Evolutionary conservation across 495 filamentous ascomycete genomes (phyloP).

Genomic region (Aspergillus saccharolyticus): DNA sequence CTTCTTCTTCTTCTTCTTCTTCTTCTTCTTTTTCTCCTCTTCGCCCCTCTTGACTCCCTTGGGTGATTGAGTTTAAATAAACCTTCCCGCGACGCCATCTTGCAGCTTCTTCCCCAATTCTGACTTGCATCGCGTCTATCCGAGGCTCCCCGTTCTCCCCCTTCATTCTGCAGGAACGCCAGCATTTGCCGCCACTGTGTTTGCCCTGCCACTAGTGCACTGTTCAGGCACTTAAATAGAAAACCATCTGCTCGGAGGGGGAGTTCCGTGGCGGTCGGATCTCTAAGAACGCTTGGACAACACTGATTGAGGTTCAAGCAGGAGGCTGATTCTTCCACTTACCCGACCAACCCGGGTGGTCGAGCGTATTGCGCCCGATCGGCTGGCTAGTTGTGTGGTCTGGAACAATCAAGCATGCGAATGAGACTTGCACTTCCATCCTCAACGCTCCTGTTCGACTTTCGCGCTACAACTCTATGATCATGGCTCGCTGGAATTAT

Average conservation of each 20-base stretch:
- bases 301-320: neutral
- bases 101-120: neutral
- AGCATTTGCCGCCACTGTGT: neutral
- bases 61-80: constrained; percentile 1
- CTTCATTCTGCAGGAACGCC: constrained; percentile 1
- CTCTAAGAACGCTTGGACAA: neutral
- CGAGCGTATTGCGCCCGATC: neutral
- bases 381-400: neutral
- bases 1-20: neutral
- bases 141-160: neutral
- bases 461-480: neutral
- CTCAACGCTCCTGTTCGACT: neutral
- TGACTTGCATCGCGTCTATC: neutral
- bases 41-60: too few relatives aligned
- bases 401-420: neutral
- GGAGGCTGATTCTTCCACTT: neutral
- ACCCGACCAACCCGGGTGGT: neutral
- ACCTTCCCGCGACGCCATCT: neutral
- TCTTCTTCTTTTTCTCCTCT: neutral
- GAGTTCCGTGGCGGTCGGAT: neutral
- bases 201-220: neutral
- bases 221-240: neutral
- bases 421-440: neutral
- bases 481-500: neutral
- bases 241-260: neutral